Conservation (phyloP, 495 filamentous ascomycete genomes). For the Achaetomiella virescens region DNA sequence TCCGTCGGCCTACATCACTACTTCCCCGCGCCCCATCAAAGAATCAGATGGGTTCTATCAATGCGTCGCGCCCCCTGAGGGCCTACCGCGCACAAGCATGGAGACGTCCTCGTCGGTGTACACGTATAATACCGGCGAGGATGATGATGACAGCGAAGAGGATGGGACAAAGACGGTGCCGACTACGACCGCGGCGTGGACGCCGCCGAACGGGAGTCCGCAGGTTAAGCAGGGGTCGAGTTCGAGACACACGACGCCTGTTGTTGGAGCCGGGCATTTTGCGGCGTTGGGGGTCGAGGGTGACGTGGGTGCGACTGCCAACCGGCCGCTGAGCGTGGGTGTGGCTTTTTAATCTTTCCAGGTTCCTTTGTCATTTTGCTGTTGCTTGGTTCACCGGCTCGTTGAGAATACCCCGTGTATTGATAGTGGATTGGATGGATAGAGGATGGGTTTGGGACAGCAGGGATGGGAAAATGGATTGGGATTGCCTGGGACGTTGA, state of each 20-base stretch:
- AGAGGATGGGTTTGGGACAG: background rate
- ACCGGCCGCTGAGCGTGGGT: conserved; percentile 39
- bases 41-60: conserved; percentile 49
- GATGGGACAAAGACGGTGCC: conserved; percentile 23
- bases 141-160: conserved; percentile 8
- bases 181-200: conserved; percentile 30
- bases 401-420: conserved; percentile 3
- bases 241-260: conserved; percentile 24
- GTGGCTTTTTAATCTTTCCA: conserved; percentile 35
- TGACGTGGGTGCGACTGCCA: background rate
- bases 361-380: conserved; percentile 6
- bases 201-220: conserved; percentile 23
- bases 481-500: background rate
- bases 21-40: conserved; percentile 41
- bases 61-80: conserved; percentile 35
- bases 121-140: conserved; percentile 28
- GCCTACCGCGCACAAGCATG: conserved; percentile 28
- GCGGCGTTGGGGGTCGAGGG: conserved; percentile 25
- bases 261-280: conserved; percentile 20
- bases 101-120: conserved; percentile 37
- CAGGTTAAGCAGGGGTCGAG: conserved; percentile 12
- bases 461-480: background rate
- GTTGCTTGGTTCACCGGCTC: conserved; percentile 7
- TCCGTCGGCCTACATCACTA: conserved; percentile 33
- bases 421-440: background rate